Base-by-base conservation (phyloP, 1,139 yeast species). In the Debaryomycetaceae sp. region DNA sequence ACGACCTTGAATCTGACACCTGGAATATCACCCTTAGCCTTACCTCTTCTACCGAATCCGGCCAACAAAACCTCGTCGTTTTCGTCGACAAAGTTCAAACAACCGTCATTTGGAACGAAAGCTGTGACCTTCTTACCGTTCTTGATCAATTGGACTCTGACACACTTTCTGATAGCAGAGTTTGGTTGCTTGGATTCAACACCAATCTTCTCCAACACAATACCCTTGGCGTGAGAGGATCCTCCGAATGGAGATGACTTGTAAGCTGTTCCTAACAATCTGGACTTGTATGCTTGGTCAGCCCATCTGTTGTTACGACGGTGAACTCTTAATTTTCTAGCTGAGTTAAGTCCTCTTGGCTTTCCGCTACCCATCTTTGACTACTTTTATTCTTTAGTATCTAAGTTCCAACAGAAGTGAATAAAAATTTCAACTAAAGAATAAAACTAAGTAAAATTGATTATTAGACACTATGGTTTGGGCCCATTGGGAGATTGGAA, bases 21-120 rank as follows among this genome's bases (percentile, higher is more conserved):
- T 78, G 98, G 98, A 71, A 92, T 91, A 89, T 92, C 98, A 85
- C 99, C 98, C 96, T 94, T 94, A 74, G 99, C 98, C 86, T 92
- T 92, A 83, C 99, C 99, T 86, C 96, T 92, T 82, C 98, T 89
- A 87, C 99, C 99, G 88, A 94, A 94, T 83, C 99, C 99, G 66
- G 99, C 98, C 65, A 92, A 81, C 69, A 92, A 82, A 64, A 92
- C 98, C 78, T 92, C 98, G 80, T 92, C 98, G 83, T 92, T 92
- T 82, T 92, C 98, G 72, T 92, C 98, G 65, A 92, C 97, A 64
- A 85, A 92, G 92, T 92, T 92, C 76, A 91, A 81, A 85, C 98
- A 94, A 91, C 99, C 99, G 79, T 94, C 99, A 69, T 92, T 92
- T 78, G 99, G 98, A 72, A 94, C 99, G 95, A 94, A 94, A 74